Evolutionary conservation across 192 early-diverging fungal genomes (phyloP), one percentile per base, ranked within the genome.

Genomic region (Chytriomyces sp.): DNA sequence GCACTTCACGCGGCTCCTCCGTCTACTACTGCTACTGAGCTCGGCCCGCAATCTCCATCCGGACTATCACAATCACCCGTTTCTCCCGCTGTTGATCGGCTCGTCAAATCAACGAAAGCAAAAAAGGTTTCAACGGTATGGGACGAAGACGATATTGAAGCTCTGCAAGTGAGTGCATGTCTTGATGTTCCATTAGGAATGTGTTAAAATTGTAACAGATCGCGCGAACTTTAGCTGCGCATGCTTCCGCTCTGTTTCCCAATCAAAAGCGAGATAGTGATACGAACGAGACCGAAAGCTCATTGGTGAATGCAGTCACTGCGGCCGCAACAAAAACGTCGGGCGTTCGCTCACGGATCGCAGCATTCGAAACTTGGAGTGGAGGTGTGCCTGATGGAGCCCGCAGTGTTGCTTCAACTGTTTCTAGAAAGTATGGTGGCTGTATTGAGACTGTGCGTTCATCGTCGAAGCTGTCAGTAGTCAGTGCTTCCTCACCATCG

Each of bases 241-340:
- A 57, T 5, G 68, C 68, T 6, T 40, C 55, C 5, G 37, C n/a
- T 19, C 57, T 70, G 38, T 70, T 70, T 59, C 68, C 68, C n/a
- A 57, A 38, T 6, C 41, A 44, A 44, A 44, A 44, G 41, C 7
- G 41, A 19, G 41, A 44, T 44, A 7, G 8, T 44, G 41, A 44
- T 44, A 10, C 41, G 19, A 44, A 44, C 19, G 19, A 19, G 41
- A 44, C 44, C 22, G 44, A 49, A 22, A 49, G 14, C 44, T 14
- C 2, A 49, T 49, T 49, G 3, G 44, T 49, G 17, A 49, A 49
- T 49, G 44, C 44, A n/a, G 44, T 49, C 44, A 49, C 44, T 2
- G 44, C 44, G 17, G 17, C 14, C 14, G 44, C 44, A 14, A 49
- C 44, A 49, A 14, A 22, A n/a, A 22, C 44, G 17, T 14, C 44